Evolutionary conservation across 345 rosid genomes (phyloP), one percentile per base, ranked within the genome.

Genomic region (Linum trigynum): DNA sequence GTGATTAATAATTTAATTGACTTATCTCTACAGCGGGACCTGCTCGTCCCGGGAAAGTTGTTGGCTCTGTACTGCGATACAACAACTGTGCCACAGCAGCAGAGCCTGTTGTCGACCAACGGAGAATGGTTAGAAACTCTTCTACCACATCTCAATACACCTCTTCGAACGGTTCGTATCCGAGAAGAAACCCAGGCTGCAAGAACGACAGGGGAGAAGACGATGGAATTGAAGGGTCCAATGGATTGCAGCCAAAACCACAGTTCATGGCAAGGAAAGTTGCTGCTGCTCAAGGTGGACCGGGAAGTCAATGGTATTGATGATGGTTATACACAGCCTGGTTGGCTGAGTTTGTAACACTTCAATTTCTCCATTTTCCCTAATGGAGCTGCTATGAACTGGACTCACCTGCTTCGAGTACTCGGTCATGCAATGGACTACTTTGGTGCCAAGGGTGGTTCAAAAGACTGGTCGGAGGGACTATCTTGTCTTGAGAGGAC

Each of bases 41-140:
- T 23, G 83, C 97, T 40, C 80, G 92, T 75, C 95, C 95, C 14
- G 95, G 92, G 57, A 90, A 90, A 75, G 92, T 90, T n/a, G 88
- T 86, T 57, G 80, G 96, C 16, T 84, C 97, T 3, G 92, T 86
- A 40, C 70, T 85, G 70, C 95, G 95, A 40, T 86, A 92, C 79
- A 86, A 85, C 82, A 86, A 85, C 66, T 87, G 97, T 48, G 86
- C 81, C 32, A 86, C 83, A 41, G 79, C 84, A 55, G 77, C 83
- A 3, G 97, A 88, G 68, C 76, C 84, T 64, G 79, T 87, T 11
- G 32, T 23, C 32, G 98, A 85, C 63, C 94, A 85, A 66, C 80
- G 89, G 60, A 84, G 95, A 76, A 79, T 75, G 84, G 73, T 71
- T n/a, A 80, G 94, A 67, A 83, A 90, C 67, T 84, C 96, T 10